Base-by-base conservation (phyloP, 306 rosid species). In the Glycine soja region DNA sequence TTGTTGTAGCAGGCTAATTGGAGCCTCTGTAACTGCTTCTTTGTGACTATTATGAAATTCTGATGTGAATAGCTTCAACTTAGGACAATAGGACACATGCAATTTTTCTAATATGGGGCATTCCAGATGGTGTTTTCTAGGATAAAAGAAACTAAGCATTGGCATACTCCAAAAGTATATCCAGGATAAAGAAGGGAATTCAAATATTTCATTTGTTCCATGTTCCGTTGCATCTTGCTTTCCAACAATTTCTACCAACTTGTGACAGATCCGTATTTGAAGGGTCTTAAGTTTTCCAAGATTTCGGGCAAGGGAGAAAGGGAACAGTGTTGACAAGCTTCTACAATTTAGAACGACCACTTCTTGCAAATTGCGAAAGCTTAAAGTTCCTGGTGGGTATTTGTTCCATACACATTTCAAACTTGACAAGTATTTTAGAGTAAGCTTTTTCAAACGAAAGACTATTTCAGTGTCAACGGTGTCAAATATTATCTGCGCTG, bases 201-300 rank as follows among this genome's bases (percentile, higher is more conserved):
- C 34, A 67, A 67, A 67, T 53, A 42, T 16, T 67, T 67, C 36
- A 67, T n/a, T 9, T 67, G 53, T 14, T 67, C 0, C 30, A n/a
- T 15, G 8, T 43, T 67, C 53, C 72, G 9, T 16, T 1, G 10
- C 10, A 42, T 66, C 72, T 40, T 66, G 56, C 43, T 40, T 57
- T 43, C 24, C 57, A 43, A 75, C 58, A 75, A 75, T 43, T 43
- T 75, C 79, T 14, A 15, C 79, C 43, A 75, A 16, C 18, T 6
- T n/a, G 14, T 67, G 1, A 38, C 76, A 50, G 13, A 0, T 3
- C 0, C 0, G 0, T 24, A 50, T 13, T 0, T 4, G 3, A 71
- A 71, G 51, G 40, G 3, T 8, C 32, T 40, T 1, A 7, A 66
- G 32, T 51, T 40, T 40, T 0, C 0, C 7, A n/a, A 66, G 51